phyloP scores from a whole-genome alignment of 768 basidiomycete species.

The Phylloporus sp. region DNA sequence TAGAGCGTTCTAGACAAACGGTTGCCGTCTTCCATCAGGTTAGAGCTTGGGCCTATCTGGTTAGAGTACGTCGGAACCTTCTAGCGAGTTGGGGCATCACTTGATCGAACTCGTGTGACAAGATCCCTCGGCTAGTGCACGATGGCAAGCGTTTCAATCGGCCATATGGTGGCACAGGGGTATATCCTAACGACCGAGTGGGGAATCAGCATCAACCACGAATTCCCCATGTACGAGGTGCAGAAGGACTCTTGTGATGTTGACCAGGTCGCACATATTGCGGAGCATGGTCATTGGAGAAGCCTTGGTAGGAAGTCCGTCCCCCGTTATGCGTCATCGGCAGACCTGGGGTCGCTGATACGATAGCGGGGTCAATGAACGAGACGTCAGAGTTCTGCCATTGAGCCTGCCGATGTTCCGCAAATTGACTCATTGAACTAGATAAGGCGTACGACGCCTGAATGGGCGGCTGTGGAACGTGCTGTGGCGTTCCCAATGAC shows the following conservation, averaged over 20 bases:
- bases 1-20: neutral
- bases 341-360: slow-evolving; percentile 13
- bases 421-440: slow-evolving; percentile 2
- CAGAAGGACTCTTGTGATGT: slow-evolving; percentile 17
- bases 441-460: slow-evolving; percentile 10
- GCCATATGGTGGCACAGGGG: slow-evolving; percentile 1
- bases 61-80: neutral
- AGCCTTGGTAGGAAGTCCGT: slow-evolving; percentile 11
- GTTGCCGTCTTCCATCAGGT: slow-evolving; percentile 5
- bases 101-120: neutral
- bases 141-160: slow-evolving; percentile 10
- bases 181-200: neutral
- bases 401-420: slow-evolving; percentile 12
- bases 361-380: slow-evolving; percentile 22
- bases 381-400: slow-evolving; percentile 10
- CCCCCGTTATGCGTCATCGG: slow-evolving; percentile 2
- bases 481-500: slow-evolving; percentile 14
- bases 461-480: slow-evolving; percentile 11
- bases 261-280: slow-evolving; percentile 18
- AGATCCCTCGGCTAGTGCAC: neutral
- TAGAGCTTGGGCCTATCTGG: neutral
- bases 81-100: neutral
- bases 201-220: slow-evolving; percentile 16
- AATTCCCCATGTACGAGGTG: slow-evolving; percentile 23
- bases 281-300: slow-evolving; percentile 9